A percentile compares a stretch with the other conserved stretches of the same genome.
Conservation (phyloP, 805 yeast species). For the Yarrowia osloensis region DNA sequence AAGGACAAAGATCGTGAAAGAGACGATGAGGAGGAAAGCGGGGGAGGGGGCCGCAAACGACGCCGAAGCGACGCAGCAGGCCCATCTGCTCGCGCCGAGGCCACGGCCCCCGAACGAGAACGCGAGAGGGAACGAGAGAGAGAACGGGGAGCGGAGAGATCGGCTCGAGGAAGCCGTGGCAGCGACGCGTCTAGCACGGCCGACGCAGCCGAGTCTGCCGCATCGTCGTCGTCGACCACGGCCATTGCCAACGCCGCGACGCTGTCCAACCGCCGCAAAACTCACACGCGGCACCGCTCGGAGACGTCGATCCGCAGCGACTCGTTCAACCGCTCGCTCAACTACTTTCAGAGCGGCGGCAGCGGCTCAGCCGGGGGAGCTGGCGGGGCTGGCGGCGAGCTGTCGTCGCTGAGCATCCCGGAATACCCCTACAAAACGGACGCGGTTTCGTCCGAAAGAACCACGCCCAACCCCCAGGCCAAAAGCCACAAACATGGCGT, state of each 20-base stretch:
- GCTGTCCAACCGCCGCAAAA: neutral
- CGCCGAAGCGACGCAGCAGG: slow-evolving; percentile 2
- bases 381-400: neutral
- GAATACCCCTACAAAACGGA: slow-evolving; percentile 25
- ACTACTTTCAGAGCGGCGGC: slow-evolving; percentile 31
- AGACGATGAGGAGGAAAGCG: neutral
- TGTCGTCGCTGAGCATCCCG: slow-evolving; percentile 13
- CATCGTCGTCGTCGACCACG: neutral
- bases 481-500: slow-evolving; percentile 35
- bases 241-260: slow-evolving; percentile 15
- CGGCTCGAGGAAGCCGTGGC: neutral
- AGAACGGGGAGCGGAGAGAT: neutral
- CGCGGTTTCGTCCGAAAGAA: slow-evolving; percentile 18
- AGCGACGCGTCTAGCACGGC: neutral
- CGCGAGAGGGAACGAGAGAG: neutral
- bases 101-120: neutral
- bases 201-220: neutral
- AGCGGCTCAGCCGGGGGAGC: neutral
- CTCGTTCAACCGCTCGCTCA: slow-evolving; percentile 22
- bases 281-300: slow-evolving; percentile 15
- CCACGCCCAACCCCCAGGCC: slow-evolving; percentile 29
- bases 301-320: slow-evolving; percentile 15
- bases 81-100: neutral
- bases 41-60: neutral
- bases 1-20: slow-evolving; percentile 4